Percentiles rank a stretch among this genome's conserved stretches.
Conservation (phyloP, 2,329 filamentous ascomycete genomes). For the Blastomyces gilchristii region DNA sequence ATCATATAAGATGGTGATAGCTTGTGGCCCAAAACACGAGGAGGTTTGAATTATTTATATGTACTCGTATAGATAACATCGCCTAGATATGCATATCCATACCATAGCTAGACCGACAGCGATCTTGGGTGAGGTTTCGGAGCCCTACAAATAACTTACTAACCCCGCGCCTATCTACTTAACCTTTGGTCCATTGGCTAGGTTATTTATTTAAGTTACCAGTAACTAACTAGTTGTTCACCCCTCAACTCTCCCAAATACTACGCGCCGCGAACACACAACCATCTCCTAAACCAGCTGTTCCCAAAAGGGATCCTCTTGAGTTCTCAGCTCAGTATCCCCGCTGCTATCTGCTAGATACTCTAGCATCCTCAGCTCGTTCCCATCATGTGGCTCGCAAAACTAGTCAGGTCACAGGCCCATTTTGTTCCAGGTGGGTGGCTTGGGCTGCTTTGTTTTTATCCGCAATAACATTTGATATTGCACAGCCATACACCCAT, state of each 20-base stretch:
- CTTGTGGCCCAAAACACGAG: background rate
- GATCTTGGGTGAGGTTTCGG: background rate
- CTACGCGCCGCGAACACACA: background rate
- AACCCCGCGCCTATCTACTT: background rate
- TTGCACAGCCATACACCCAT: background rate
- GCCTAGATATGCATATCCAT: too few species aligned
- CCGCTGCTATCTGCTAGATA: background rate
- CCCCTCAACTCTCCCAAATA: background rate
- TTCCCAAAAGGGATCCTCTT: background rate
- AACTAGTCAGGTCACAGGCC: slow-evolving; percentile 34
- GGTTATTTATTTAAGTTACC: background rate
- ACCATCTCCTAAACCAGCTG: background rate
- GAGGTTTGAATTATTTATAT: background rate
- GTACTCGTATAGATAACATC: background rate
- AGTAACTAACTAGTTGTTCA: background rate
- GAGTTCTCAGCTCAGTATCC: background rate
- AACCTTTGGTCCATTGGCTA: background rate
- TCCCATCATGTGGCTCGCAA: slow-evolving; percentile 26
- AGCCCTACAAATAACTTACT: background rate
- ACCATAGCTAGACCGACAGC: too few species aligned
- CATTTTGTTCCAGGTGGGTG: slow-evolving; percentile 10
- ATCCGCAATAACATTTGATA: background rate
- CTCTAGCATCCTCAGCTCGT: background rate
- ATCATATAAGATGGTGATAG: background rate
- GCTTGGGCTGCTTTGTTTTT: background rate